Conservation (phyloP, 2,329 filamentous ascomycete genomes). For the Claviceps humidiphila region DNA sequence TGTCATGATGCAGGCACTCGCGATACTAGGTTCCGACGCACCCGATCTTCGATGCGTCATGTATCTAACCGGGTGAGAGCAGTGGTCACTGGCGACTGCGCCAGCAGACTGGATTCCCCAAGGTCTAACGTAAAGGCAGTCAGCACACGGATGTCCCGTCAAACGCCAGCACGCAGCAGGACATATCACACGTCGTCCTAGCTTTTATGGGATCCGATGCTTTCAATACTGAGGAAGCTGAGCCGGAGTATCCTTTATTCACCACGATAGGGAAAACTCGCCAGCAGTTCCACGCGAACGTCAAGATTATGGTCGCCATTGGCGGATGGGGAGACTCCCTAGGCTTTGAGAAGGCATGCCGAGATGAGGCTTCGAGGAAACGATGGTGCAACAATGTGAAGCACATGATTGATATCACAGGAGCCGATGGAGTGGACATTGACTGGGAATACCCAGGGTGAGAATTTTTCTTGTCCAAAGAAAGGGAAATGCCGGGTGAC, state of each 20-base stretch:
- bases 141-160: constrained; percentile 33
- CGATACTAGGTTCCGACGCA: constrained; percentile 3
- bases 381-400: constrained; percentile 52
- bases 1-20: background rate
- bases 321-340: constrained; percentile 61
- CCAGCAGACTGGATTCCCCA: background rate
- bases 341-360: constrained; percentile 48
- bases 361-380: constrained; percentile 34
- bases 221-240: constrained; percentile 32
- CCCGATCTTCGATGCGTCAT: constrained; percentile 25
- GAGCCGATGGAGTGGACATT: constrained; percentile 51
- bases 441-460: constrained; percentile 53
- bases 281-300: constrained; percentile 32
- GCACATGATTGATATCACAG: constrained; percentile 45
- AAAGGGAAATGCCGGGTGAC: background rate
- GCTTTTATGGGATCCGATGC: constrained; percentile 42
- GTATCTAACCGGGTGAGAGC: constrained; percentile 36
- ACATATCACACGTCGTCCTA: constrained; percentile 43
- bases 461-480: background rate
- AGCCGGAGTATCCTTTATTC: constrained; percentile 36
- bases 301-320: constrained; percentile 56
- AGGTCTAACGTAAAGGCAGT: constrained; percentile 15
- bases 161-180: constrained; percentile 18
- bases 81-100: background rate
- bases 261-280: constrained; percentile 35